Conservation (phyloP, 225 moss, liverwort and hornwort genomes). For the Marchantia polymorpha region DNA sequence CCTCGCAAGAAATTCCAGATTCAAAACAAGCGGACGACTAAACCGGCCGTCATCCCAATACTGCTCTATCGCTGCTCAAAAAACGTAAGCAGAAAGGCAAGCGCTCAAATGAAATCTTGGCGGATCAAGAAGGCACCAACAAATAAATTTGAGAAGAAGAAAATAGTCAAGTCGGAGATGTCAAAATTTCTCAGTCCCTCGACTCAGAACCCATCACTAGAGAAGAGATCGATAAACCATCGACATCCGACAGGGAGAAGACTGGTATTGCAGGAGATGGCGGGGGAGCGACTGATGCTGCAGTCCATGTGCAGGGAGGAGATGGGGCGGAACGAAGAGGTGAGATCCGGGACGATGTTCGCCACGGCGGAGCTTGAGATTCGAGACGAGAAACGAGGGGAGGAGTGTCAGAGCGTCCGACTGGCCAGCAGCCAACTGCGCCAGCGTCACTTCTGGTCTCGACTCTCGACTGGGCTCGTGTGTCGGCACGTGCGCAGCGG, state of each 20-base stretch:
- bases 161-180: background rate
- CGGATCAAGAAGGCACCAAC: background rate
- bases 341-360: background rate
- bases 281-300: background rate
- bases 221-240: background rate
- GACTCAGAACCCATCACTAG: background rate
- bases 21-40: background rate
- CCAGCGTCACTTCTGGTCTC: conserved; percentile 5
- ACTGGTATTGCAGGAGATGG: background rate
- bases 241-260: background rate
- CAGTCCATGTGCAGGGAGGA: background rate
- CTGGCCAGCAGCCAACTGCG: background rate
- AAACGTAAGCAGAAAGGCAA: background rate
- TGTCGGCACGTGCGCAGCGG: background rate
- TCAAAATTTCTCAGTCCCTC: background rate
- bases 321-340: background rate
- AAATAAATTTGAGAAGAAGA: background rate
- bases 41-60: background rate
- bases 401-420: background rate
- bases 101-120: background rate
- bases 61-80: background rate
- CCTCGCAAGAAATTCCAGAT: background rate
- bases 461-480: too few species aligned
- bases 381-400: conserved; percentile 11
- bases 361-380: conserved; percentile 12